phyloP scores from a whole-genome alignment of 2,329 filamentous ascomycete genomes.

The Diaporthe batatas region DNA sequence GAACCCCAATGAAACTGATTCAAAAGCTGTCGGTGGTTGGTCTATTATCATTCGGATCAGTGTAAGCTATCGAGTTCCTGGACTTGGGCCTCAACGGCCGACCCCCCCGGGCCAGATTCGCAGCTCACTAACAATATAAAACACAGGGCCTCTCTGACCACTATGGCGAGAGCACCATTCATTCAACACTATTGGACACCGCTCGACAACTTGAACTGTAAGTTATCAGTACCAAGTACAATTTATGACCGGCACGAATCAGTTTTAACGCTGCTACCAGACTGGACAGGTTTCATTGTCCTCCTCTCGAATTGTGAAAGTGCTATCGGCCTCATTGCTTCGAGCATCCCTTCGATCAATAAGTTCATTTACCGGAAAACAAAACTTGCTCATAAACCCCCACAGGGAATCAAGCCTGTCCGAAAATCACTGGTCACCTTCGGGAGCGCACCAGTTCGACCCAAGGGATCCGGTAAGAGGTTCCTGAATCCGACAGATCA shows the following conservation, averaged over 20 bases:
- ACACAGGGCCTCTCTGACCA: slow-evolving; percentile 45
- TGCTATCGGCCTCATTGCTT: slow-evolving; percentile 39
- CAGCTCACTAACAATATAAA: slow-evolving; percentile 1
- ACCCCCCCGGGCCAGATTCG: no score
- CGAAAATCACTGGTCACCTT: slow-evolving; percentile 33
- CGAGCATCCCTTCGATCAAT: slow-evolving; percentile 39
- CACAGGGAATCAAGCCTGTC: background rate
- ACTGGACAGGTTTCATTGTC: slow-evolving; percentile 45
- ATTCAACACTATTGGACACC: slow-evolving; percentile 45
- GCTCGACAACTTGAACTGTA: slow-evolving; percentile 45
- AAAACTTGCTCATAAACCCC: background rate
- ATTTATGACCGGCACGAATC: background rate
- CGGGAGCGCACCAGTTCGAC: slow-evolving; percentile 29
- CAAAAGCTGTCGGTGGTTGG: slow-evolving; percentile 45
- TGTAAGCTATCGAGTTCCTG: slow-evolving; percentile 43
- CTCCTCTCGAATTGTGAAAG: slow-evolving; percentile 46
- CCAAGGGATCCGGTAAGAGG: slow-evolving; percentile 13
- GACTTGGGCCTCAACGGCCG: background rate
- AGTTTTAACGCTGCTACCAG: slow-evolving; percentile 31
- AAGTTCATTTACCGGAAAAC: slow-evolving; percentile 22
- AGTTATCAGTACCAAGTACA: slow-evolving; percentile 8
- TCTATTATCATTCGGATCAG: slow-evolving; percentile 47
- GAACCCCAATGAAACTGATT: slow-evolving; percentile 49
- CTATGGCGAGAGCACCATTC: slow-evolving; percentile 46
- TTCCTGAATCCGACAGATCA: slow-evolving; percentile 35